Percentiles rank a stretch among this genome's conserved stretches.
These are phyloP conservation scores for Syzygium jambos DNA, from an alignment of 345 rosid genomes.

Conservation along the genomic window DNA sequence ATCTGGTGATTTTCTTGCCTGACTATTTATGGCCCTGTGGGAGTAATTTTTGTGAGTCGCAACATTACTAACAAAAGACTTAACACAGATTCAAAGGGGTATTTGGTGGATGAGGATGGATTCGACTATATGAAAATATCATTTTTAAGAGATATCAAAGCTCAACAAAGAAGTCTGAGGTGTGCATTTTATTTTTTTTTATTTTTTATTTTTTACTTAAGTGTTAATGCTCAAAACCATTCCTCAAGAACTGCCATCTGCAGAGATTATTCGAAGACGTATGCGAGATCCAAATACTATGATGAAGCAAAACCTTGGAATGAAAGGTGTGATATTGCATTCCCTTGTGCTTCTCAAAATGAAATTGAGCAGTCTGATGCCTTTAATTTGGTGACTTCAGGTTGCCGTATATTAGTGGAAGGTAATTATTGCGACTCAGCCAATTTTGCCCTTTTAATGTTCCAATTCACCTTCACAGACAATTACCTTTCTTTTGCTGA, in stretches of 20 bases:
- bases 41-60: neutral
- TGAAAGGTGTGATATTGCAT: constrained; percentile 91
- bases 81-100: constrained; percentile 84
- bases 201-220: neutral
- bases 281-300: constrained; percentile 89
- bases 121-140: constrained; percentile 95
- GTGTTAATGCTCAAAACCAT: neutral
- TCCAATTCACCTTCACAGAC: neutral
- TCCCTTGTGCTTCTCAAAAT: constrained; percentile 93
- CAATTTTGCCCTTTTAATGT: neutral
- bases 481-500: constrained; percentile 1
- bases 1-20: constrained; percentile 42
- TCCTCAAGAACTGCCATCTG: constrained; percentile 9
- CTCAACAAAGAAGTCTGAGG: constrained; percentile 97
- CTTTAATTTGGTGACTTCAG: constrained; percentile 77
- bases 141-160: constrained; percentile 89
- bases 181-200: constrained; percentile 3
- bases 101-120: constrained; percentile 95
- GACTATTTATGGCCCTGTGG: neutral
- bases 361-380: constrained; percentile 98
- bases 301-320: constrained; percentile 97
- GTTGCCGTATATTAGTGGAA: constrained; percentile 87
- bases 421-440: constrained; percentile 31
- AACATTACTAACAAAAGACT: constrained; percentile 6
- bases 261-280: constrained; percentile 99